phyloP scores from a whole-genome alignment of 1,284 basidiomycete genomes.

The Cystobasidium pallidum region DNA sequence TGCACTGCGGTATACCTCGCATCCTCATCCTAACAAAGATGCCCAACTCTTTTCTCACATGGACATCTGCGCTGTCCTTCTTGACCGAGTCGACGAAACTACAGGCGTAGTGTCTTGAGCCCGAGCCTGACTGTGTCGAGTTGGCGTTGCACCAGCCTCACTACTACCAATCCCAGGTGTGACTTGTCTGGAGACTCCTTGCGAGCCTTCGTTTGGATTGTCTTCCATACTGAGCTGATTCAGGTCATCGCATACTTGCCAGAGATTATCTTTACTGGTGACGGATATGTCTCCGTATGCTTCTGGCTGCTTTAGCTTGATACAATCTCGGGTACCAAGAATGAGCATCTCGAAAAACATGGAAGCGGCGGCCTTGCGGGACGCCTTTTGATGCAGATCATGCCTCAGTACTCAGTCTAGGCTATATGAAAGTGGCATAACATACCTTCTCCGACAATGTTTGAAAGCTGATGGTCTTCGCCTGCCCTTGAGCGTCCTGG shows the following conservation, averaged over 20 bases:
- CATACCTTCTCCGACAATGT: constrained; percentile 72
- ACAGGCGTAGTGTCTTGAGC: neutral
- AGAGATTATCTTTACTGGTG: constrained; percentile 75
- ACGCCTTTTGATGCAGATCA: constrained; percentile 64
- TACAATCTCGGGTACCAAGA: constrained; percentile 85
- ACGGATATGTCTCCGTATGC: constrained; percentile 84
- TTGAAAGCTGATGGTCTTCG: constrained; percentile 71
- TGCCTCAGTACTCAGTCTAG: neutral
- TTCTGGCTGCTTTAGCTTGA: constrained; percentile 72
- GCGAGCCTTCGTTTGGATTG: neutral
- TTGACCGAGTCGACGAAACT: constrained; percentile 17
- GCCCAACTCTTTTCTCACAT: constrained; percentile 1
- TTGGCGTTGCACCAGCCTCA: constrained; percentile 24
- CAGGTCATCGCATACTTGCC: constrained; percentile 51
- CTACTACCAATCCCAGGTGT: neutral
- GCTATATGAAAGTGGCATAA: constrained; percentile 33
- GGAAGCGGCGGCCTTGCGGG: constrained; percentile 83
- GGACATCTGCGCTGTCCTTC: constrained; percentile 19
- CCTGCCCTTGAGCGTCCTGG: constrained; percentile 55
- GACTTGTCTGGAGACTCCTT: neutral
- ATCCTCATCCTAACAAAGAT: neutral
- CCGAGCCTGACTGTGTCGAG: constrained; percentile 13
- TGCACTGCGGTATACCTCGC: too few relatives aligned
- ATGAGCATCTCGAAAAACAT: constrained; percentile 99
- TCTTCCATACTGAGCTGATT: constrained; percentile 34